These are phyloP conservation scores for Diatrype stigma DNA, from an alignment of 2,329 filamentous ascomycete species.

Conservation along the genomic window DNA sequence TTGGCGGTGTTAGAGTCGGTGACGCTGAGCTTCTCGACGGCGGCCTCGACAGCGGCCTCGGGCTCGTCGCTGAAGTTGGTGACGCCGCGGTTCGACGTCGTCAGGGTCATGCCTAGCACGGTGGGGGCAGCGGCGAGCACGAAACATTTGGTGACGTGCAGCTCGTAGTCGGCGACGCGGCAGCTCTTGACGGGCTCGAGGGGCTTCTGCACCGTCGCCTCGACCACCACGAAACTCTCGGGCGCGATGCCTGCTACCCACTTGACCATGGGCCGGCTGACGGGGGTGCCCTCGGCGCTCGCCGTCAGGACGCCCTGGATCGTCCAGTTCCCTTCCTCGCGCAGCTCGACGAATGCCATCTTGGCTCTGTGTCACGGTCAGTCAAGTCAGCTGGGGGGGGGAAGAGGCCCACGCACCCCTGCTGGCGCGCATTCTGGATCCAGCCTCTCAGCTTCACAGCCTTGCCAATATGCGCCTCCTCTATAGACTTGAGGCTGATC, in stretches of 20 bases:
- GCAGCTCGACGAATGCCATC: slow-evolving; percentile 84
- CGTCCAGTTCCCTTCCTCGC: slow-evolving; percentile 68
- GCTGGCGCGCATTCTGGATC: slow-evolving; percentile 82
- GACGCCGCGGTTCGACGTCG: slow-evolving; percentile 50
- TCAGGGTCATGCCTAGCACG: slow-evolving; percentile 55
- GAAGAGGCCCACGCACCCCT: slow-evolving; percentile 59
- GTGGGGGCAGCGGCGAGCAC: slow-evolving; percentile 62
- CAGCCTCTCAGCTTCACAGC: slow-evolving; percentile 73
- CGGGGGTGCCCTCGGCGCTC: slow-evolving; percentile 56
- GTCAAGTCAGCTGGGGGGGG: background rate
- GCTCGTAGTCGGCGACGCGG: slow-evolving; percentile 72
- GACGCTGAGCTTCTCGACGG: slow-evolving; percentile 36
- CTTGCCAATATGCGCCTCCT: slow-evolving; percentile 62
- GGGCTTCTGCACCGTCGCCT: slow-evolving; percentile 76
- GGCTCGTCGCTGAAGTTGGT: slow-evolving; percentile 55
- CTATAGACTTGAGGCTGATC: slow-evolving; percentile 50
- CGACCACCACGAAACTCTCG: slow-evolving; percentile 79
- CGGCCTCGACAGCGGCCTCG: slow-evolving; percentile 33
- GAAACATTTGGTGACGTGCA: slow-evolving; percentile 85
- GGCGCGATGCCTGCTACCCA: slow-evolving; percentile 71
- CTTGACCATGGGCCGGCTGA: slow-evolving; percentile 91
- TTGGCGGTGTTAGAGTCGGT: slow-evolving; percentile 31
- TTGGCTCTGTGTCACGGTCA: slow-evolving; percentile 51
- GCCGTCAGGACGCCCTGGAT: slow-evolving; percentile 78
- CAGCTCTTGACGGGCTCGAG: slow-evolving; percentile 86